Conservation (phyloP, 179 eudicot species). For the Drosera spatulata region DNA sequence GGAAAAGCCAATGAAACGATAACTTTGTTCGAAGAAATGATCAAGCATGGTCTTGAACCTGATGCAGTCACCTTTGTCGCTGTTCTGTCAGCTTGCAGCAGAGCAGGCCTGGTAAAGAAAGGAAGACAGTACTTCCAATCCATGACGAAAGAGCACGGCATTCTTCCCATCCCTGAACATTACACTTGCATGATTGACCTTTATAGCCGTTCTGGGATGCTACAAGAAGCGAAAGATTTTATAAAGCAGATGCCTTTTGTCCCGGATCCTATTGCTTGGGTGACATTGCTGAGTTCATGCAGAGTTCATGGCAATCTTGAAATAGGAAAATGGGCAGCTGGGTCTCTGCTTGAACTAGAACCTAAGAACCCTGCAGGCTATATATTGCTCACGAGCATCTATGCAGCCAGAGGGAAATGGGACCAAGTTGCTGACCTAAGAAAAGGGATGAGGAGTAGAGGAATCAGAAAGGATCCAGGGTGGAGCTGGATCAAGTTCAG, state of each 20-base stretch:
- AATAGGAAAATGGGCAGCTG: constrained; percentile 93
- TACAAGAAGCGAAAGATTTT: constrained; percentile 70
- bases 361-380: constrained; percentile 91
- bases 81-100: constrained; percentile 87
- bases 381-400: constrained; percentile 68
- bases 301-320: constrained; percentile 57
- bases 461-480: constrained; percentile 71
- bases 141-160: constrained; percentile 55
- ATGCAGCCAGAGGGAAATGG: constrained; percentile 76
- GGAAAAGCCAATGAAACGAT: constrained; percentile 85
- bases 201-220: constrained; percentile 66
- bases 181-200: constrained; percentile 96
- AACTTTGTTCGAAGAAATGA: constrained; percentile 64
- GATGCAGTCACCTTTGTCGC: constrained; percentile 82
- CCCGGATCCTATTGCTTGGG: constrained; percentile 60
- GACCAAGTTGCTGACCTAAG: constrained; percentile 64
- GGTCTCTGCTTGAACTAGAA: constrained; percentile 54
- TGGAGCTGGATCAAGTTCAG: constrained; percentile 84
- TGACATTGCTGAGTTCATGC: constrained; percentile 84
- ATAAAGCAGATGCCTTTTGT: constrained; percentile 58
- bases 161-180: constrained; percentile 64
- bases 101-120: constrained; percentile 89
- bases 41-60: constrained; percentile 56
- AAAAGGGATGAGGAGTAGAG: constrained; percentile 62
- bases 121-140: constrained; percentile 59